Evolutionary conservation across 108 stramenopile genomes (phyloP), one percentile per base, ranked within the genome.

Genomic region (Cyclotella sp.): DNA sequence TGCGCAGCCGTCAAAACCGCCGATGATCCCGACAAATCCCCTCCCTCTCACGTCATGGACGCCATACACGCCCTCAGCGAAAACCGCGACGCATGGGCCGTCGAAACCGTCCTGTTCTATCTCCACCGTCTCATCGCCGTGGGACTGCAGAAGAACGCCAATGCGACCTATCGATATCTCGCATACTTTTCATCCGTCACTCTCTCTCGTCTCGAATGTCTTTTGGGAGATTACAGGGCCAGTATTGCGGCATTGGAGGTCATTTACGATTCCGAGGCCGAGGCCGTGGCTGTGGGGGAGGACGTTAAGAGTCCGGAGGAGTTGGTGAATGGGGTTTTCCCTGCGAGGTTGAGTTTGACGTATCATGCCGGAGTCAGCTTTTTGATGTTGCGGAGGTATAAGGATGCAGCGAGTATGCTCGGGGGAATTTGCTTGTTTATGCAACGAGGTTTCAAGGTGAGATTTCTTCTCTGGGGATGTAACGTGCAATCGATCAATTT

Each of bases 281-380:
- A 82, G 49, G 16, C 59, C 13, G 47, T 79, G 41, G 68, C 71
- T 4, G 77, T 79, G 16, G 78, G 84, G 18, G 86, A 84, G 51
- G 87, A 84, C 2, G 75, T 78, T 77, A 74, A 81, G 60, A 87
- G 85, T 64, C 89, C 88, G 45, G 73, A 82, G 52, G 86, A 92
- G 41, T 70, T 92, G 62, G 85, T 95, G 45, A 65, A 90, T 65
- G 77, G 86, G 43, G 90, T 97, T 62, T 90, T 95, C 70, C 85
- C 88, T 29, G 96, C 96, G 28, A 86, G 95, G 45, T 68, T 98
- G 39, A 95, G 92, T 72, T 64, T 98, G 51, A 79, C 89, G 43
- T 98, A 99, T 75, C 98, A 99, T 88, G 89, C 91, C 11, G 98
- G 98, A 18, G 90, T 99, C 12, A 71, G 87, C 46, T 96, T 90